A percentile compares a stretch with the other conserved stretches of the same genome.
Evolutionary conservation across 2,329 filamentous ascomycete genomes (phyloP).

Genomic region (Pleurostoma richardsiae): DNA sequence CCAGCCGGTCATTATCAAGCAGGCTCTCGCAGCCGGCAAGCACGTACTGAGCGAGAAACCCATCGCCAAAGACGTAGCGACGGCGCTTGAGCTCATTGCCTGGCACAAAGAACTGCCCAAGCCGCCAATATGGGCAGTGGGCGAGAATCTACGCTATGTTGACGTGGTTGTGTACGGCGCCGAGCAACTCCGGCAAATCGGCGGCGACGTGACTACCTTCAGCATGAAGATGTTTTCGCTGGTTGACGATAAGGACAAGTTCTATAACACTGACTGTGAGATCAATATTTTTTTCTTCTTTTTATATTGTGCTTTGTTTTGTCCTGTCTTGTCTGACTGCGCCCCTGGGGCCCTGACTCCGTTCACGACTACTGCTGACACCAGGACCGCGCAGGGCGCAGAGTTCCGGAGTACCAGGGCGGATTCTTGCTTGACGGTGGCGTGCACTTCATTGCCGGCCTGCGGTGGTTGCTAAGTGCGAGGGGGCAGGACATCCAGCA

Average conservation of each 20-base stretch:
- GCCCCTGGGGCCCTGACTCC: too few relatives aligned
- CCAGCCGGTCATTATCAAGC: conserved; percentile 54
- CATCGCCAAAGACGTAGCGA: conserved; percentile 48
- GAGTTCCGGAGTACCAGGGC: conserved; percentile 65
- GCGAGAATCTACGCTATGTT: conserved; percentile 69
- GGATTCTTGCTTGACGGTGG: conserved; percentile 74
- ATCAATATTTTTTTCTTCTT: background rate
- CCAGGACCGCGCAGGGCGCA: conserved; percentile 45
- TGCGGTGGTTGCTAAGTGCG: conserved; percentile 51
- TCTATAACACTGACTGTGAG: conserved; percentile 41
- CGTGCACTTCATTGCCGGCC: conserved; percentile 64
- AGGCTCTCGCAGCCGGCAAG: conserved; percentile 59
- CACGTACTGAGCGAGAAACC: conserved; percentile 69
- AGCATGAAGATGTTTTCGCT: conserved; percentile 35
- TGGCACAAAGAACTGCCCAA: conserved; percentile 21
- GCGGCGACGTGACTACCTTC: conserved; percentile 23
- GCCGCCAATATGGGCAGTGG: conserved; percentile 51
- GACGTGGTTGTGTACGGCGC: conserved; percentile 14
- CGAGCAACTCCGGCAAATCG: conserved; percentile 14
- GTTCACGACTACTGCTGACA: background rate
- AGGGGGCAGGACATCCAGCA: conserved; percentile 37
- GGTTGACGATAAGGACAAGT: conserved; percentile 38
- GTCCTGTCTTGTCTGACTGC: too few relatives aligned
- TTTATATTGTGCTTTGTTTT: conserved; percentile 26
- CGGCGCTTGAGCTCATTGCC: conserved; percentile 15